A percentile compares a stretch with the other conserved stretches of the same genome.
Conservation (phyloP, 129 eudicot species). For the Apium graveolens region DNA sequence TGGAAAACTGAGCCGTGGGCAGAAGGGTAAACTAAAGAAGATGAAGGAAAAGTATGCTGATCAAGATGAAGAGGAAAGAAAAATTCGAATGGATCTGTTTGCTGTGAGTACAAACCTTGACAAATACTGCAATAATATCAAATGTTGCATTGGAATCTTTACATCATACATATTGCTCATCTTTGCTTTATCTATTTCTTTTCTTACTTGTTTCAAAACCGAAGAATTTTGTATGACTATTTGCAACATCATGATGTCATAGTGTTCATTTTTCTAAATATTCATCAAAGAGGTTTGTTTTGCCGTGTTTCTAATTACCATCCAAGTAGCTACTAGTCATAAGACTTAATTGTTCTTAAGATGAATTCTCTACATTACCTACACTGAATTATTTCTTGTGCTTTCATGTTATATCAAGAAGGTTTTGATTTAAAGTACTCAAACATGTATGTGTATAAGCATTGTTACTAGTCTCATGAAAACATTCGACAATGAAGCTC, state of each 20-base stretch:
- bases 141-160: background rate
- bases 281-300: background rate
- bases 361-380: background rate
- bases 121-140: background rate
- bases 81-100: conserved; percentile 77
- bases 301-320: background rate
- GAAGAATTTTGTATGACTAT: background rate
- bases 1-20: conserved; percentile 77
- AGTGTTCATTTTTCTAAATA: background rate
- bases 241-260: background rate
- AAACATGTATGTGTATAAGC: background rate
- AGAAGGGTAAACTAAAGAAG: conserved; percentile 85
- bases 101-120: conserved; percentile 51
- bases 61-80: conserved; percentile 94
- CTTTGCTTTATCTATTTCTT: background rate
- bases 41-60: conserved; percentile 95
- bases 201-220: background rate
- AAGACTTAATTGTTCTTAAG: background rate
- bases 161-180: background rate
- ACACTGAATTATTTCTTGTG: background rate
- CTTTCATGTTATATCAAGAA: background rate
- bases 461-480: background rate
- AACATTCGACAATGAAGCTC: background rate
- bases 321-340: background rate
- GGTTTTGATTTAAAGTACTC: background rate